These are phyloP conservation scores for Neltuma alba DNA, from an alignment of 306 rosid genomes.

Conservation along the genomic window DNA sequence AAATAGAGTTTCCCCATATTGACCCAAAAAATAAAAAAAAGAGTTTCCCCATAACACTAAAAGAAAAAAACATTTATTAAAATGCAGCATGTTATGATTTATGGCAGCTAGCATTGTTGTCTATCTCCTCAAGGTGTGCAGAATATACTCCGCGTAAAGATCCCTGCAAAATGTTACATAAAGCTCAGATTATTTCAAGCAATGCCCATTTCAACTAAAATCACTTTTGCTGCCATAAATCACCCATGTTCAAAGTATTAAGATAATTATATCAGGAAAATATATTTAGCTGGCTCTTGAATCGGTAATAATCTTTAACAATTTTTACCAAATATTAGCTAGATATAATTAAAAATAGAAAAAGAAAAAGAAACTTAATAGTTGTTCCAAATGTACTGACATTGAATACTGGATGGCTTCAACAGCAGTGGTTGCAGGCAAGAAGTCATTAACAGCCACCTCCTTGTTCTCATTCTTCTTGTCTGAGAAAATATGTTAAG, in stretches of 20 bases:
- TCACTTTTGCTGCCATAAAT: neutral
- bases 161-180: slow-evolving; percentile 71
- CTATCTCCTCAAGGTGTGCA: slow-evolving; percentile 88
- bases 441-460: slow-evolving; percentile 91
- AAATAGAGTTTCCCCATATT: neutral
- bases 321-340: neutral
- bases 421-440: slow-evolving; percentile 68
- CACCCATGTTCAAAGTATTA: neutral
- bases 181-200: neutral
- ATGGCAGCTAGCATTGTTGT: slow-evolving; percentile 28
- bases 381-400: slow-evolving; percentile 49
- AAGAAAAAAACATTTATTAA: neutral
- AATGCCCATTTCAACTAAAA: neutral
- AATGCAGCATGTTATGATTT: slow-evolving; percentile 47
- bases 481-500: slow-evolving; percentile 59
- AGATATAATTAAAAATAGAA: neutral
- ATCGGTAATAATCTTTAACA: neutral
- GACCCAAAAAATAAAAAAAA: neutral
- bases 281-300: neutral
- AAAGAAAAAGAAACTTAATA: neutral
- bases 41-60: neutral
- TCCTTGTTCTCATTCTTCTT: slow-evolving; percentile 98
- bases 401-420: slow-evolving; percentile 92
- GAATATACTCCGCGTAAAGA: slow-evolving; percentile 89
- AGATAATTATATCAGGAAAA: neutral